phyloP scores from a whole-genome alignment of 176 grass and related monocot species.

The Juncus inflexus region DNA sequence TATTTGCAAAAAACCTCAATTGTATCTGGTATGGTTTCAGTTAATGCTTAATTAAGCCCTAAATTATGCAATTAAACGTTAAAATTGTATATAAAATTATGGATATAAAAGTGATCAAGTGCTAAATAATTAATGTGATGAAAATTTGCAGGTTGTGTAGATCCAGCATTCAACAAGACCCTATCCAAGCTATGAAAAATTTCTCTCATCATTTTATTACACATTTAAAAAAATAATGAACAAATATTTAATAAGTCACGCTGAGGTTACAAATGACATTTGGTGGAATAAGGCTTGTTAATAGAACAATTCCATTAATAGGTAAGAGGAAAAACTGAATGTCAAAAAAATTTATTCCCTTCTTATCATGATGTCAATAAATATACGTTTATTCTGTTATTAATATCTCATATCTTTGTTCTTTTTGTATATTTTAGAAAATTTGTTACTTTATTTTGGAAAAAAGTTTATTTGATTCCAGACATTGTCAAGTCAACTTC shows the following conservation, averaged over 20 bases:
- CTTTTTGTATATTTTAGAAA: not conserved
- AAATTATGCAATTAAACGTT: no score
- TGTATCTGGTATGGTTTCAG: not conserved
- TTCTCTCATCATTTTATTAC: not conserved
- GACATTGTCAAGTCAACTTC: not conserved
- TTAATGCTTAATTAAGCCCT: no score
- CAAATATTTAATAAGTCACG: slow-evolving; percentile 1
- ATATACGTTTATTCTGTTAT: not conserved
- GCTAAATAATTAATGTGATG: not conserved
- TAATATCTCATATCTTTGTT: not conserved
- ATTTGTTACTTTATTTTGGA: no score
- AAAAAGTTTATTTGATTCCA: not conserved
- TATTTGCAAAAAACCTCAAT: slow-evolving; percentile 10
- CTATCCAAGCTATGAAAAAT: slow-evolving; percentile 49
- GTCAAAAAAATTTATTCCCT: not conserved
- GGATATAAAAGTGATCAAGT: not conserved
- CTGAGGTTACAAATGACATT: no score
- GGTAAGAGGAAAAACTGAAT: no score
- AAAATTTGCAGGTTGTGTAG: slow-evolving; percentile 56
- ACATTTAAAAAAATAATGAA: not conserved
- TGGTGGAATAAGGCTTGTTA: not conserved
- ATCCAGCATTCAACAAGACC: slow-evolving; percentile 51
- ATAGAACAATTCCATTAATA: not conserved
- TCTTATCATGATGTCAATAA: not conserved
- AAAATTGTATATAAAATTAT: no score